phyloP scores from a whole-genome alignment of 192 early-diverging fungal species.

The Rhizophagus sp. region DNA sequence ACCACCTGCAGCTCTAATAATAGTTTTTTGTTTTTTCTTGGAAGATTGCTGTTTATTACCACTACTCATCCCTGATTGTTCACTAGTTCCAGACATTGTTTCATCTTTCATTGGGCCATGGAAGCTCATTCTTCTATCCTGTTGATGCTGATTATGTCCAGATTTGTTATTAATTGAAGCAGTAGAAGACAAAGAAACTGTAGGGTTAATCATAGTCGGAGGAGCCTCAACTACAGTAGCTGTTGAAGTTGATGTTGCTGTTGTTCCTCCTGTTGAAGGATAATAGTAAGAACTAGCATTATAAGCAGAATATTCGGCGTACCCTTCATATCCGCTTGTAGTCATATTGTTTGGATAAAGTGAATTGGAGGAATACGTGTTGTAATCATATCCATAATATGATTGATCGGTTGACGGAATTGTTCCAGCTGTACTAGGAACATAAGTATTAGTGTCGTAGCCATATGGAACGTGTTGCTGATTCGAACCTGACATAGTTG shows the following conservation, averaged over 20 bases:
- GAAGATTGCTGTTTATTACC: neutral
- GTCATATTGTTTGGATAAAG: neutral
- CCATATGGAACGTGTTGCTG: neutral
- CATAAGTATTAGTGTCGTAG: conserved; percentile 10
- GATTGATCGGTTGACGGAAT: neutral
- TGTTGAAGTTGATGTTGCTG: conserved; percentile 1
- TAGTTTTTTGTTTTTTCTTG: conserved; percentile 39
- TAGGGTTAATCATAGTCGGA: conserved; percentile 11
- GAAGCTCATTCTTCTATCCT: conserved; percentile 7
- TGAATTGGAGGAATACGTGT: neutral
- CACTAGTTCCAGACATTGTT: neutral
- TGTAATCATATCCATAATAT: conserved; percentile 22
- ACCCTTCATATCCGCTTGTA: neutral
- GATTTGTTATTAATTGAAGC: conserved; percentile 8
- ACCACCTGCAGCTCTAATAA: conserved; percentile 84
- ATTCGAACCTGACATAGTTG: conserved; percentile 7
- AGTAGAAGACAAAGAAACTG: neutral
- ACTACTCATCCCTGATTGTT: neutral
- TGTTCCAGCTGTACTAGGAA: neutral
- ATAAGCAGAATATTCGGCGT: neutral
- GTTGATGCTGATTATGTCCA: neutral
- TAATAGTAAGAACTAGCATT: conserved; percentile 17
- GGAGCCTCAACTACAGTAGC: conserved; percentile 25
- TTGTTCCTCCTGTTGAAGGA: neutral
- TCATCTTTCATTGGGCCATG: conserved; percentile 15